Evolutionary conservation across 352 stramenopile species (phyloP), one percentile per base, ranked within the genome.

Genomic region (Phytopythium litorale): DNA sequence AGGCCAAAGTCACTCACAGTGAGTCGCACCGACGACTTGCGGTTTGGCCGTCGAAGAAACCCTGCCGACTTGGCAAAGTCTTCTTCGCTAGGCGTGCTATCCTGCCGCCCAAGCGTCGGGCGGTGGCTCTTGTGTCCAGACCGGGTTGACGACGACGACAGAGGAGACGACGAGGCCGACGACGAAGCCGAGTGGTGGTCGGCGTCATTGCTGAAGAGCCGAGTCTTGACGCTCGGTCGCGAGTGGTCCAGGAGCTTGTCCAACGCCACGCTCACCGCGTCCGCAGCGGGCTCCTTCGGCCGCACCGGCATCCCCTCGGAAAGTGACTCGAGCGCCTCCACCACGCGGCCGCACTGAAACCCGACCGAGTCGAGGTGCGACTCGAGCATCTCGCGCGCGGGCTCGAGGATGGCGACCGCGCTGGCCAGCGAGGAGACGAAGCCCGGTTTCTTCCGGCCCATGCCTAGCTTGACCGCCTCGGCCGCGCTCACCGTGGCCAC

Each of bases 1-100:
- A 95, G 67, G 0, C 86, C 86, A 68, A 92, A 89, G 58, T 95
- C 86, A 48, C 72, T 89, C 19, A 92, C 83, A 45, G 77, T 92
- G 7, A 93, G 66, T 0, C 84, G 70, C 7, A 78, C 78, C 1
- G 80, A 90, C 19, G 79, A 69, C 32, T 71, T 80, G 16, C 84
- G 81, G 18, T 77, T 81, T 35, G 81, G 76, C 28, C 79, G 76
- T 7, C 78, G 78, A 7, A 93, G 65, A 52, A 91, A 93, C 2
- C 81, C 81, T 1, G 81, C 81, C 3, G 81, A 90, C 25, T 76
- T 78, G 12, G 74, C 79, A 54, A 89, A 87, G 37, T 81, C 70
- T 55, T 89, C 73, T 52, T 88, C 80, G n/a, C 75, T 85, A 4
- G 76, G 58, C n/a, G 57, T 72, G 58, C 78, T 89, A 37, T 80